phyloP scores from a whole-genome alignment of 345 rosid genomes.

The Nasturtium officinale region DNA sequence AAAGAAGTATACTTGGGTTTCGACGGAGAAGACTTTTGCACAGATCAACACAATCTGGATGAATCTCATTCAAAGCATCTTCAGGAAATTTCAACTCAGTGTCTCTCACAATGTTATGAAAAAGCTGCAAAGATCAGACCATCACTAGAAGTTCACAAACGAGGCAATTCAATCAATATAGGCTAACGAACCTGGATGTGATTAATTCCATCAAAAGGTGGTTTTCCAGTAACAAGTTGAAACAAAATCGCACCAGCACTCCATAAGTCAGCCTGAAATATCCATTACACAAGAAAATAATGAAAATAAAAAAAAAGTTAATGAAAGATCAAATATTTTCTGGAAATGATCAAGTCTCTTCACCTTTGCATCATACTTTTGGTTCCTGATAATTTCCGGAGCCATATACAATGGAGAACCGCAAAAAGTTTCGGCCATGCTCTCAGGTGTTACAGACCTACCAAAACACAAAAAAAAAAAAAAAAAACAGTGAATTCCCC shows the following conservation, averaged over 20 bases:
- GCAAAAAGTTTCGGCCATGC: conserved; percentile 70
- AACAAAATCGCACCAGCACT: conserved; percentile 86
- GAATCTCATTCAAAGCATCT: conserved; percentile 54
- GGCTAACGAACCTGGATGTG: conserved; percentile 58
- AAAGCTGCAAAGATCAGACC: conserved; percentile 58
- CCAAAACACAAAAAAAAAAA: conserved; percentile 10
- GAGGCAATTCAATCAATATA: not conserved
- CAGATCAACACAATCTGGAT: conserved; percentile 76
- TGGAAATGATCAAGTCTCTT: conserved; percentile 19
- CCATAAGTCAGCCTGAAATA: conserved; percentile 79
- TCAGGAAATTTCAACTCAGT: conserved; percentile 73
- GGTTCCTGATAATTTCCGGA: conserved; percentile 77
- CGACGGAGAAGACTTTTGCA: conserved; percentile 70
- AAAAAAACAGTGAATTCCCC: not conserved
- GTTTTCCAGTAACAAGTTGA: conserved; percentile 81
- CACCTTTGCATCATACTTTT: conserved; percentile 92
- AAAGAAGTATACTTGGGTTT: conserved; percentile 57
- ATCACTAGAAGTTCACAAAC: conserved; percentile 21
- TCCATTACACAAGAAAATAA: not conserved
- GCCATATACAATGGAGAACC: conserved; percentile 96
- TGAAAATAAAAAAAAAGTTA: not conserved
- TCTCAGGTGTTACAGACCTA: conserved; percentile 71
- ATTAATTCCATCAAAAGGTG: conserved; percentile 74
- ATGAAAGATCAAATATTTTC: not conserved
- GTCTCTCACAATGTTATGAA: conserved; percentile 68